A percentile compares a stretch with the other conserved stretches of the same genome.
Evolutionary conservation across 371 early-diverging fungal genomes (phyloP).

Genomic region (Thermomucor indicae-seudaticae): DNA sequence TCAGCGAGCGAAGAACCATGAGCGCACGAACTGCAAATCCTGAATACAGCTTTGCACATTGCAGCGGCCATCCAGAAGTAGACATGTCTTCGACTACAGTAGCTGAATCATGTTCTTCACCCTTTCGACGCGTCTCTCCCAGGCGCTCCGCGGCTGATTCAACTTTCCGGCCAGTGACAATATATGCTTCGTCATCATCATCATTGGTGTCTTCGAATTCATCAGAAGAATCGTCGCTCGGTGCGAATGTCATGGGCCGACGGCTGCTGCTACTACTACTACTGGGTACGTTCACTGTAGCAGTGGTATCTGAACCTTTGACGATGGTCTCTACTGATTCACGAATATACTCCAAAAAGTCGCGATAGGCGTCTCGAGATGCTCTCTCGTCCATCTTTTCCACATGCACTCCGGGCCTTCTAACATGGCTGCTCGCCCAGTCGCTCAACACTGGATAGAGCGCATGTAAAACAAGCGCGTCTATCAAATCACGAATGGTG

Average conservation of each 20-base stretch:
- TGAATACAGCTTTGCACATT: constrained; percentile 17
- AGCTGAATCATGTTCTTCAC: constrained; percentile 18
- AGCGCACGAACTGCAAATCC: constrained; percentile 34
- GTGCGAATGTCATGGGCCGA: neutral
- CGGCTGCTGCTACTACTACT: neutral
- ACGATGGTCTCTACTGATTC: neutral
- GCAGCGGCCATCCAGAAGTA: constrained; percentile 5
- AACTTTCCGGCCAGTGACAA: constrained; percentile 8
- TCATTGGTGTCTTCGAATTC: constrained; percentile 1
- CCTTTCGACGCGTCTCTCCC: constrained; percentile 25
- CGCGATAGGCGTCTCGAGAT: constrained; percentile 13
- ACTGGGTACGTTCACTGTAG: neutral
- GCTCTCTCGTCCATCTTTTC: constrained; percentile 17
- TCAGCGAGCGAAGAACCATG: constrained; percentile 22
- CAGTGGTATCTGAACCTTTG: too few species aligned
- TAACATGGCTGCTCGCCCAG: constrained; percentile 18
- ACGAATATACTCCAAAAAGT: constrained; percentile 24
- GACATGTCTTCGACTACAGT: constrained; percentile 10
- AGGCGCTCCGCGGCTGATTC: constrained; percentile 27
- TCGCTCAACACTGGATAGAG: constrained; percentile 26
- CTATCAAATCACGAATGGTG: constrained; percentile 15
- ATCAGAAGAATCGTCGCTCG: neutral
- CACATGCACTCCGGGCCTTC: constrained; percentile 7
- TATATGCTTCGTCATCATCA: constrained; percentile 7
- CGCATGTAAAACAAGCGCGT: constrained; percentile 19